These are phyloP conservation scores for Nothophaeocryptopus gaeumannii DNA, from an alignment of 2,329 filamentous ascomycete species.

Conservation along the genomic window DNA sequence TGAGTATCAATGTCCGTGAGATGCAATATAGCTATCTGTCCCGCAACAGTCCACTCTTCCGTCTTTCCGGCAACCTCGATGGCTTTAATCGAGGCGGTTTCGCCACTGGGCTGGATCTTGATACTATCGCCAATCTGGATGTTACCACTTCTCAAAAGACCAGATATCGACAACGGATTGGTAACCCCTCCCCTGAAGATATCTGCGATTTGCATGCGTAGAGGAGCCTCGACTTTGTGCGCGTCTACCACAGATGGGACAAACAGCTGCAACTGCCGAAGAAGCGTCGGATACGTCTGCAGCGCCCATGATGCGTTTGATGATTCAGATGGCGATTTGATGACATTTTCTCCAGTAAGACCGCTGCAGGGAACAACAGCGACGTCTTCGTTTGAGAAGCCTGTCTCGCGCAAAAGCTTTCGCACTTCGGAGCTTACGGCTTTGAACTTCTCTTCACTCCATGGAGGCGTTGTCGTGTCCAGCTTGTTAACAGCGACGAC, in stretches of 20 bases:
- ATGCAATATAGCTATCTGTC: constrained; percentile 83
- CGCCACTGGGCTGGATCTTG: constrained; percentile 74
- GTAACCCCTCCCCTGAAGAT: constrained; percentile 77
- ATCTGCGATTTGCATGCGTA: constrained; percentile 84
- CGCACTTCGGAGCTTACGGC: constrained; percentile 81
- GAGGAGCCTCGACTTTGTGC: constrained; percentile 62
- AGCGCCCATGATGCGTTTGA: constrained; percentile 68
- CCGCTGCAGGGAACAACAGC: constrained; percentile 88
- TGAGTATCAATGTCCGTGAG: constrained; percentile 75
- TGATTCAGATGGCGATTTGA: constrained; percentile 51
- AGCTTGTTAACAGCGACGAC: constrained; percentile 96
- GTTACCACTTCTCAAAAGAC: constrained; percentile 79
- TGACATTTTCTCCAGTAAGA: constrained; percentile 82
- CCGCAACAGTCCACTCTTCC: constrained; percentile 86
- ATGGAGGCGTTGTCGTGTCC: constrained; percentile 66
- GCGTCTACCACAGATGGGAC: constrained; percentile 57
- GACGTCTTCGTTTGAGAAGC: constrained; percentile 77
- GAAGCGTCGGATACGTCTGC: constrained; percentile 59
- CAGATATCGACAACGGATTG: constrained; percentile 79
- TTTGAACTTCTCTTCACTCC: constrained; percentile 78
- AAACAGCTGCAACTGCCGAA: constrained; percentile 81
- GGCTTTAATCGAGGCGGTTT: constrained; percentile 76
- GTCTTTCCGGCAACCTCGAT: constrained; percentile 72
- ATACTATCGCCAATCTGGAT: constrained; percentile 81
- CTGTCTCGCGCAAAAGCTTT: constrained; percentile 76